Base-by-base conservation (phyloP, 768 basidiomycete species). In the Tulasnella sp. region DNA sequence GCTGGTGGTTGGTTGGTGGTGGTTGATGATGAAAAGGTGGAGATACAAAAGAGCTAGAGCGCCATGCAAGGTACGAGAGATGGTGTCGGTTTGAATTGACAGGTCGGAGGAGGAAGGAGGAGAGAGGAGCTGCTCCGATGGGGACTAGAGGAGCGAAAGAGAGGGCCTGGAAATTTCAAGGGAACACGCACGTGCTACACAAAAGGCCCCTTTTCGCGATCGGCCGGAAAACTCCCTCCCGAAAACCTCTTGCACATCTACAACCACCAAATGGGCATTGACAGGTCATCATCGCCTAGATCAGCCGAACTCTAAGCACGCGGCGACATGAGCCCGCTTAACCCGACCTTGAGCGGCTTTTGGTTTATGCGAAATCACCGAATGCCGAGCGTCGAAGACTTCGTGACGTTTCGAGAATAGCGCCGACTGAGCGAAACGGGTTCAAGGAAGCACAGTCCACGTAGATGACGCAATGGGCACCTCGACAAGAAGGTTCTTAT, bases 61-160 rank as follows among this genome's bases (percentile, higher is more conserved):
- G 49, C 49, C 49, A 49, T 49, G 19, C 49, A 49, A 49, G 49
- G 49, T 49, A 49, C 11, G 49, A 49, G 49, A 49, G 49, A 22
- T 22, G 49, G 49, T 49, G 49, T 22, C 49, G 49, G 49, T 9
- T 19, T 22, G 22, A n/a, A 49, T 22, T n/a, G 49, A 49, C 49
- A n/a, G 7, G 58, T 25, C 25, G 58, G 58, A 25, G 31, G 31
- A 25, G 52, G 31, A 64, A 29, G n/a, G n/a, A n/a, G n/a, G n/a
- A n/a, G 58, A 64, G 58, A 64, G 58, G 58, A 64, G 58, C 58
- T 29, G 58, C 58, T 64, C 58, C 58, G 58, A 64, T 64, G 58
- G 58, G 22, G 58, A 64, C 58, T 58, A 12, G 58, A 25, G 58
- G 58, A 64, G 58, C 58, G 58, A 64, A 64, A 34, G 29, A 64